A percentile compares a stretch with the other conserved stretches of the same genome.
Evolutionary conservation across 2,329 filamentous ascomycete species (phyloP).

Genomic region (Penicillium sp.): DNA sequence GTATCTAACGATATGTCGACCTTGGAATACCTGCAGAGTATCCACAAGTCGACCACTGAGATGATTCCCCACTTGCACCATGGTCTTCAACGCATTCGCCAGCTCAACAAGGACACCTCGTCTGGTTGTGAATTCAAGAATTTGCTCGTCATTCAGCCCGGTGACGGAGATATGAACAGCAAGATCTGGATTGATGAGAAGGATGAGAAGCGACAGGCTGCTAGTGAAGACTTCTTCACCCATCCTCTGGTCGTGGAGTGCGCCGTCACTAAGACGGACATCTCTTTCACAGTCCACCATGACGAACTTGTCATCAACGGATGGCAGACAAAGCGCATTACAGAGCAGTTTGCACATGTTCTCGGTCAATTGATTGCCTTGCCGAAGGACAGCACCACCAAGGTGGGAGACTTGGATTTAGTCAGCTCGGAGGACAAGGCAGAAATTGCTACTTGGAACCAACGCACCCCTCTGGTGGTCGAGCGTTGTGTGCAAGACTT

Average conservation of each 20-base stretch:
- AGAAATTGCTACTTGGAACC: slow-evolving; percentile 37
- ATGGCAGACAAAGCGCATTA: slow-evolving; percentile 55
- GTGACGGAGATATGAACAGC: slow-evolving; percentile 25
- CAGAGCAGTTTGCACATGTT: slow-evolving; percentile 53
- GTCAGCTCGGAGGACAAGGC: slow-evolving; percentile 36
- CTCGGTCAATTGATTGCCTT: slow-evolving; percentile 36
- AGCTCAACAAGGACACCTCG: slow-evolving; percentile 52
- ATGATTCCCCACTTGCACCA: slow-evolving; percentile 68
- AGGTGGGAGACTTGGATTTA: slow-evolving; percentile 32
- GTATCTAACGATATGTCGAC: slow-evolving; percentile 41
- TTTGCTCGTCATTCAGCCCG: slow-evolving; percentile 46
- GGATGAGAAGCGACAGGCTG: slow-evolving; percentile 53
- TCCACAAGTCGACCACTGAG: slow-evolving; percentile 59
- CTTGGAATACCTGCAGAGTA: slow-evolving; percentile 55
- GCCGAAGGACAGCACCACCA: slow-evolving; percentile 23
- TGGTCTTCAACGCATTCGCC: slow-evolving; percentile 56
- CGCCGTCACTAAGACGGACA: slow-evolving; percentile 55
- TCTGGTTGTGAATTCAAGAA: slow-evolving; percentile 52
- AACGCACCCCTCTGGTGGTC: slow-evolving; percentile 22
- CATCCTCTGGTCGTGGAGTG: slow-evolving; percentile 69
- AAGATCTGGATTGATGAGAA: slow-evolving; percentile 34
- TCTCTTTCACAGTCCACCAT: slow-evolving; percentile 65
- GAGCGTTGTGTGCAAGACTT: slow-evolving; percentile 38
- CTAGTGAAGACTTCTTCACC: slow-evolving; percentile 58
- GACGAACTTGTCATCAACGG: slow-evolving; percentile 61